A percentile compares a stretch with the other conserved stretches of the same genome.
Conservation (phyloP, 306 rosid genomes). For the Cucurbita ficifolia region DNA sequence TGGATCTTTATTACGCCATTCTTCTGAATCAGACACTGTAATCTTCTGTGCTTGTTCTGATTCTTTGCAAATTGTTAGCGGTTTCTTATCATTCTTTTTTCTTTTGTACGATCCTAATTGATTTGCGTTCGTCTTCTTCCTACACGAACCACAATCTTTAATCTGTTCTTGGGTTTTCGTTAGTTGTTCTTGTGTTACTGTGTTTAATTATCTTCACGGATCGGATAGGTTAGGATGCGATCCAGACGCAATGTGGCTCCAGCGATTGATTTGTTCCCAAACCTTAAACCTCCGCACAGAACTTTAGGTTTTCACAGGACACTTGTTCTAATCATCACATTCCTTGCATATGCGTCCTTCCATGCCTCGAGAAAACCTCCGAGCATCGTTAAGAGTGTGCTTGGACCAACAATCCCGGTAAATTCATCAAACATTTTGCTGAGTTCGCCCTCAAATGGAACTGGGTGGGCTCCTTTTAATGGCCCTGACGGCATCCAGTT, state of each 20-base stretch:
- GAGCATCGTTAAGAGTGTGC: slow-evolving; percentile 85
- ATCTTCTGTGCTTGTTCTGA: neutral
- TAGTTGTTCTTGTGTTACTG: neutral
- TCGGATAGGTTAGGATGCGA: slow-evolving; percentile 24
- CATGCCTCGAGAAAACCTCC: slow-evolving; percentile 89
- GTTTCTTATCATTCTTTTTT: neutral
- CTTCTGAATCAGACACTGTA: neutral
- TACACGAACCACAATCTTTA: neutral
- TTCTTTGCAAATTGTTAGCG: neutral
- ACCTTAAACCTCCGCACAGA: slow-evolving; percentile 58
- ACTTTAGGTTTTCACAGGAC: slow-evolving; percentile 52
- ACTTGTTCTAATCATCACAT: slow-evolving; percentile 45
- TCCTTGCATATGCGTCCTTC: slow-evolving; percentile 69
- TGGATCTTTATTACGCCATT: neutral
- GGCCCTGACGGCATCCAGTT: slow-evolving; percentile 53
- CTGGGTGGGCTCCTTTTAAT: slow-evolving; percentile 79
- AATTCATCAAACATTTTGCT: slow-evolving; percentile 25
- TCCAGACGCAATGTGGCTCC: slow-evolving; percentile 34
- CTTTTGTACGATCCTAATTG: neutral
- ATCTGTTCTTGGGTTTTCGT: neutral
- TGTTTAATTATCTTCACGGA: neutral
- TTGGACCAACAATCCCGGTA: slow-evolving; percentile 43
- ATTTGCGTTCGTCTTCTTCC: neutral
- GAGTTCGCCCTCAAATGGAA: slow-evolving; percentile 17
- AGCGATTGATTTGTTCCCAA: slow-evolving; percentile 43